Evolutionary conservation across 805 yeast genomes (phyloP).

Genomic region (Metschnikowia colocasiae): DNA sequence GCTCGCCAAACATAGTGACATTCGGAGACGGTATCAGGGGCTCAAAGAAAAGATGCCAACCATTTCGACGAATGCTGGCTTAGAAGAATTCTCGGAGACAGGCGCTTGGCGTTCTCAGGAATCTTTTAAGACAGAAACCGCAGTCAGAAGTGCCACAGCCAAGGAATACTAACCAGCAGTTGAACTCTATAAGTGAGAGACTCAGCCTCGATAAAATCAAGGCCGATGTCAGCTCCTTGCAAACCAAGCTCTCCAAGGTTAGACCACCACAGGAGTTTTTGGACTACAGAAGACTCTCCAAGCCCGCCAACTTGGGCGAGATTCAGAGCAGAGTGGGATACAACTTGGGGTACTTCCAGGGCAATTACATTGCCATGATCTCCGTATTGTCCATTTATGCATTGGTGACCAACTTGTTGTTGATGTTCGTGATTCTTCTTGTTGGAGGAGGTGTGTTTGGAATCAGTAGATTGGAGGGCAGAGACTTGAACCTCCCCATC

Average conservation of each 20-base stretch:
- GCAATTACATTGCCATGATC: slow-evolving; percentile 78
- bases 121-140: neutral
- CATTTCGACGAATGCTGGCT: neutral
- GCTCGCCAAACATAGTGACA: neutral
- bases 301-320: slow-evolving; percentile 87
- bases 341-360: slow-evolving; percentile 81
- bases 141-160: neutral
- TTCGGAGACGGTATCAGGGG: neutral
- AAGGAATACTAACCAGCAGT: slow-evolving; percentile 8
- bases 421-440: slow-evolving; percentile 75
- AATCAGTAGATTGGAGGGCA: slow-evolving; percentile 75
- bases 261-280: slow-evolving; percentile 93
- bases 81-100: neutral
- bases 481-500: slow-evolving; percentile 73
- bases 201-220: slow-evolving; percentile 24
- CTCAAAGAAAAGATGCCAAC: neutral
- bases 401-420: slow-evolving; percentile 75
- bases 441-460: slow-evolving; percentile 73
- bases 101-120: neutral
- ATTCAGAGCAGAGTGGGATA: slow-evolving; percentile 83
- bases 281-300: slow-evolving; percentile 82
- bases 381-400: slow-evolving; percentile 76
- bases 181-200: slow-evolving; percentile 19
- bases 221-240: slow-evolving; percentile 41
- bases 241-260: slow-evolving; percentile 62